Evolutionary conservation across 345 rosid species (phyloP), one percentile per base, ranked within the genome.

Genomic region (Dovyalis caffra): DNA sequence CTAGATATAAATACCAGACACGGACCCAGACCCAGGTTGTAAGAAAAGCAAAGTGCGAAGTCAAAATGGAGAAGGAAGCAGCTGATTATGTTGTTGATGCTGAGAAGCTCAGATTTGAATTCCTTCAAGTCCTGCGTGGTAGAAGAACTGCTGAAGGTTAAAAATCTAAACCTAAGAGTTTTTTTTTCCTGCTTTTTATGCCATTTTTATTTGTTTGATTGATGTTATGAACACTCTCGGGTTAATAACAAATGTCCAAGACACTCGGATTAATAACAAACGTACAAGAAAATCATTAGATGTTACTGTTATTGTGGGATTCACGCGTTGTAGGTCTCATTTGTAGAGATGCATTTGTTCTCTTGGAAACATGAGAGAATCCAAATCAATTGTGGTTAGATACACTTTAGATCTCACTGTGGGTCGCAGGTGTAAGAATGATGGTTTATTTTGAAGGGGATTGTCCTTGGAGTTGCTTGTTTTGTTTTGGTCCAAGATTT

Each of bases 71-170:
- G 69, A 63, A 68, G 25, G 67, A 34, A 2, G 6, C 29, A 28
- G 40, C 37, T 35, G 72, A 1, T 49, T 20, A 16, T 49, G 56
- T 6, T 34, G n/a, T 43, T 31, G 71, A 83, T 58, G 65, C 74
- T 8, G 87, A 74, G 56, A 20, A 76, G 77, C 78, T 89, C 75
- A 86, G 97, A 68, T 66, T 75, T 65, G 80, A 88, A 71, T 94
- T 92, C 80, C 81, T 92, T 29, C 71, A 68, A 10, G 40, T 87
- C 67, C 90, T 94, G 34, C 86, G 76, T 0, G 78, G 88, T 77
- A 77, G 90, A 60, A 85, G 95, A 49, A 80, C 88, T 18, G 64
- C 71, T 0, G 67, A 85, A 86, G 97, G 97, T 87, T 64, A 5
- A 32, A 53, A 1, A 40, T 25, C 25, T 10, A 60, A 8, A 11